Evolutionary conservation across 2,329 filamentous ascomycete genomes (phyloP).

Genomic region (Fusarium chuoi): DNA sequence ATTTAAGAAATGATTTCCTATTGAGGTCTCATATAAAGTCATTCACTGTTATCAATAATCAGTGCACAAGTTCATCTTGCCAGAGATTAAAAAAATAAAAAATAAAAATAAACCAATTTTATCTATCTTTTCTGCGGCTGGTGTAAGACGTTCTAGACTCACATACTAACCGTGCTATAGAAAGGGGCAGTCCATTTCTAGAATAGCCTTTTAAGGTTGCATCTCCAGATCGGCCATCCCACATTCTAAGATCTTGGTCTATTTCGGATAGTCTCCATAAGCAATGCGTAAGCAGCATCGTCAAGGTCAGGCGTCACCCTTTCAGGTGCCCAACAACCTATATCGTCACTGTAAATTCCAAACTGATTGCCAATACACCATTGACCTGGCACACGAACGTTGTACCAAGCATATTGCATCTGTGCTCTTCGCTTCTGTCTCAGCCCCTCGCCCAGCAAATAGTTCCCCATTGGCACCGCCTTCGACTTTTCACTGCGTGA

Average conservation of each 20-base stretch:
- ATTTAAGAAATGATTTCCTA: too few species aligned
- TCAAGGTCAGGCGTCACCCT: too few species aligned
- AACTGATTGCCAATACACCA: background rate
- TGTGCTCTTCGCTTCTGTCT: accelerated
- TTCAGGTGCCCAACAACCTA: too few species aligned
- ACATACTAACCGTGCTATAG: background rate
- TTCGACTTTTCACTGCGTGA: accelerated
- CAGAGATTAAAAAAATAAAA: too few species aligned
- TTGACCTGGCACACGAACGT: accelerated
- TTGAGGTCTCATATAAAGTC: too few species aligned
- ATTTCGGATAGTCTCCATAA: background rate
- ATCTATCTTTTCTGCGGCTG: background rate
- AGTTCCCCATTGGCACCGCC: background rate
- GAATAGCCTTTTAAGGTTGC: background rate
- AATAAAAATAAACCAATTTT: too few species aligned
- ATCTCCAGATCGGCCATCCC: background rate
- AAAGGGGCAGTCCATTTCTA: background rate
- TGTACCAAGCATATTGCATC: accelerated
- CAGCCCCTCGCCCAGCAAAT: accelerated
- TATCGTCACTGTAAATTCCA: too few species aligned
- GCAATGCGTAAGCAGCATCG: background rate
- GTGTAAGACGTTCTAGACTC: background rate
- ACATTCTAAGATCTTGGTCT: background rate
- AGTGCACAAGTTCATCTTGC: background rate
- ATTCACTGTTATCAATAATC: too few species aligned